Percentiles rank a stretch among this genome's conserved stretches.
These are phyloP conservation scores for Elaeagnus macrophylla DNA, from an alignment of 306 rosid genomes.

Conservation along the genomic window DNA sequence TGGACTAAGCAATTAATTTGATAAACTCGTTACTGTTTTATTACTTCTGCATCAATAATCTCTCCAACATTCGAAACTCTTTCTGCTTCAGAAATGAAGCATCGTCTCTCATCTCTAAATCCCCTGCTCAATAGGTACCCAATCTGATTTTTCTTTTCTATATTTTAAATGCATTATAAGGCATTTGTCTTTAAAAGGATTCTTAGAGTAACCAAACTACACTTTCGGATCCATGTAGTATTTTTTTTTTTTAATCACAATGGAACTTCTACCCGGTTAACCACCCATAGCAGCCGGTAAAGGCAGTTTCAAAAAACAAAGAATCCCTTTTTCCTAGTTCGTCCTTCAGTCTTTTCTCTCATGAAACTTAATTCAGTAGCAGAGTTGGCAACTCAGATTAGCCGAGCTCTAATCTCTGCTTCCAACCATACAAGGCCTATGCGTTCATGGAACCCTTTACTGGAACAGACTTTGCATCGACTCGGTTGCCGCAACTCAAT, in stretches of 20 bases:
- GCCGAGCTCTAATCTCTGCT: constrained; percentile 55
- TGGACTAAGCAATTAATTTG: no score
- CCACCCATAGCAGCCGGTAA: no score
- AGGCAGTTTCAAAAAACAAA: no score
- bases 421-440: constrained; percentile 40
- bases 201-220: no score
- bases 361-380: constrained; percentile 30
- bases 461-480: constrained; percentile 58
- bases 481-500: constrained; percentile 52
- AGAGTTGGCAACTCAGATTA: constrained; percentile 48
- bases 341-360: not conserved
- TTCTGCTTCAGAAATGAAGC: constrained; percentile 40
- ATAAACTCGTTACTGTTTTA: no score
- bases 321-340: no score
- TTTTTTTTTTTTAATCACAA: no score
- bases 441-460: constrained; percentile 56
- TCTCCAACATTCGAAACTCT: constrained; percentile 39
- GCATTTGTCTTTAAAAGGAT: no score
- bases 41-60: no score
- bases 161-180: no score
- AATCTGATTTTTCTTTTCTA: not conserved
- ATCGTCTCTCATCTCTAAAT: constrained; percentile 42
- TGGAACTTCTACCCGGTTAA: no score
- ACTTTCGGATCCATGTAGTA: no score
- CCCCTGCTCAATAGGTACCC: constrained; percentile 41